Evolutionary conservation across 2,329 filamentous ascomycete genomes (phyloP).

Genomic region (Monilinia fructigena): DNA sequence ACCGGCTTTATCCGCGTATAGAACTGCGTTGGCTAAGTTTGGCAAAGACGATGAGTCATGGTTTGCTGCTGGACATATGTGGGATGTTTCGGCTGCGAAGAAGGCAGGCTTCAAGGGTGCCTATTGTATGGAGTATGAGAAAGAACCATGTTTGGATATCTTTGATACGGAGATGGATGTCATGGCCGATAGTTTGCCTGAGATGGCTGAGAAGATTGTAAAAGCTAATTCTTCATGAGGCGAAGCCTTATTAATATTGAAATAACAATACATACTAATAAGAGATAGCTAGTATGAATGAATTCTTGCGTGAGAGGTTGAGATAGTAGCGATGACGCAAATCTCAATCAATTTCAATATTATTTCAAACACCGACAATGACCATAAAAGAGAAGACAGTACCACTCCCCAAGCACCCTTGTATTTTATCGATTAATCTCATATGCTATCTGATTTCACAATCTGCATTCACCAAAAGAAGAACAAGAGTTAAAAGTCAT

Average conservation of each 20-base stretch:
- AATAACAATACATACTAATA: not conserved
- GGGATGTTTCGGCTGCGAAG: slow-evolving; percentile 55
- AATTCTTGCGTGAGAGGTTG: not conserved
- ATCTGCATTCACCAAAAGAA: not conserved
- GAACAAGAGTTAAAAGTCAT: not conserved
- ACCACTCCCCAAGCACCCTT: not conserved
- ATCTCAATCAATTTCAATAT: not conserved
- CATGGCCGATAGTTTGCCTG: slow-evolving; percentile 46
- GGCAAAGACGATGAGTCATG: slow-evolving; percentile 47
- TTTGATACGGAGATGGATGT: slow-evolving; percentile 52
- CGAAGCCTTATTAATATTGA: not conserved
- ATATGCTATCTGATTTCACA: not conserved
- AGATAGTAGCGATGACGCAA: not conserved
- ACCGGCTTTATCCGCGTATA: slow-evolving; percentile 50
- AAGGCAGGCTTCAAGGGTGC: slow-evolving; percentile 51
- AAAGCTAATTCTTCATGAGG: slow-evolving; percentile 2
- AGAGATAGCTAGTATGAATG: not conserved
- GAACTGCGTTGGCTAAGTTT: slow-evolving; percentile 42
- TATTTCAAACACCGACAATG: not conserved
- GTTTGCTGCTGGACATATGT: slow-evolving; percentile 61
- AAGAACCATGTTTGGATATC: slow-evolving; percentile 50
- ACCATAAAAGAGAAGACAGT: not conserved
- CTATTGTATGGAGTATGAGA: slow-evolving; percentile 54
- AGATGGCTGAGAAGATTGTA: slow-evolving; percentile 48
- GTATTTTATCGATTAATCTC: not conserved